A percentile compares a stretch with the other conserved stretches of the same genome.
Conservation (phyloP, 345 rosid species). For the Salix purpurea region DNA sequence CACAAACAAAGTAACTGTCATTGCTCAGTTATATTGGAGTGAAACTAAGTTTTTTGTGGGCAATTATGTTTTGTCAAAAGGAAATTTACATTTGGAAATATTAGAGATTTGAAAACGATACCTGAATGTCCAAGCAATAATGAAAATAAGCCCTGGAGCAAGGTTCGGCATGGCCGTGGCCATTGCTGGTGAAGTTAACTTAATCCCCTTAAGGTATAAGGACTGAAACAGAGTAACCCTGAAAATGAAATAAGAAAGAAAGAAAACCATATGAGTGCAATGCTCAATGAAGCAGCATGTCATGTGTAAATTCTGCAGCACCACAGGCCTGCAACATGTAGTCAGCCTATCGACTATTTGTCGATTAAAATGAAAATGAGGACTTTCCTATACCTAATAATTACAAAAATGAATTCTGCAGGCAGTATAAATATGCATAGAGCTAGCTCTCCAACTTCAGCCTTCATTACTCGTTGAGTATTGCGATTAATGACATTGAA, state of each 20-base stretch:
- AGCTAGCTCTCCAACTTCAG: too few relatives aligned
- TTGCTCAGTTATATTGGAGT: not conserved
- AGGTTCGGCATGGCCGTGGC: slow-evolving; percentile 99
- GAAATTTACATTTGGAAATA: not conserved
- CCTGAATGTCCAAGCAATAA: slow-evolving; percentile 81
- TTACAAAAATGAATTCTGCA: not conserved
- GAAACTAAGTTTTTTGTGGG: not conserved
- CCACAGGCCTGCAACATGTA: too few relatives aligned
- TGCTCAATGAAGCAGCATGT: not conserved
- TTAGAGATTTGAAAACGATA: slow-evolving; percentile 8
- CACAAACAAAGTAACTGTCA: not conserved
- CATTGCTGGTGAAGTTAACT: slow-evolving; percentile 79
- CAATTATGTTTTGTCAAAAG: not conserved
- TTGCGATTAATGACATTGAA: not conserved
- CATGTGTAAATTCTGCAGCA: too few relatives aligned
- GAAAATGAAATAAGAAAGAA: slow-evolving; percentile 14
- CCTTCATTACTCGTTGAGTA: not conserved
- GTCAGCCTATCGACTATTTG: too few relatives aligned
- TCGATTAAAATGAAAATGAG: too few relatives aligned
- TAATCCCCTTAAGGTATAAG: slow-evolving; percentile 66
- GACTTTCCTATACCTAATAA: not conserved
- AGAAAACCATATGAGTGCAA: not conserved
- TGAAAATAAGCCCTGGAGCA: slow-evolving; percentile 78
- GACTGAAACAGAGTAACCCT: slow-evolving; percentile 81
- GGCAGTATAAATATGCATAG: not conserved